Evolutionary conservation across 1,284 basidiomycete species (phyloP).

Genomic region (Cryptococcus hybrid): DNA sequence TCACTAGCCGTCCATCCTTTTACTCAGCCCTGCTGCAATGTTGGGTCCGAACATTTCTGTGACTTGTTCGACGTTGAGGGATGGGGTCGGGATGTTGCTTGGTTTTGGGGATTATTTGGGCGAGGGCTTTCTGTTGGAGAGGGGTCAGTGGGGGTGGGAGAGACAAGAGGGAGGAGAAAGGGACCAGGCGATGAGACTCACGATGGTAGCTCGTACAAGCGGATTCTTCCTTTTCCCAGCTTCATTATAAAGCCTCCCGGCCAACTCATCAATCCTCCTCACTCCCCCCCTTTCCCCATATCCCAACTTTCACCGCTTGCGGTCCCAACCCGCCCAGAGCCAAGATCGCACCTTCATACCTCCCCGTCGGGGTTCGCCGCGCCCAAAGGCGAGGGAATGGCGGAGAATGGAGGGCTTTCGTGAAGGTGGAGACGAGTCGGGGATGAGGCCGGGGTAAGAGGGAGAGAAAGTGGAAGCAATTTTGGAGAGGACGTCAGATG

Average conservation of each 20-base stretch:
- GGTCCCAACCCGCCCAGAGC: constrained; percentile 79
- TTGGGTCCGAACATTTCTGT: constrained; percentile 28
- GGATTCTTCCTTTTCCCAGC: constrained; percentile 28
- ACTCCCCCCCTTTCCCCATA: constrained; percentile 47
- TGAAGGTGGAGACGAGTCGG: constrained; percentile 85
- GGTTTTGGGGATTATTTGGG: constrained; percentile 10
- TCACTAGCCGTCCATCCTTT: constrained; percentile 36
- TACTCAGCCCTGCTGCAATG: constrained; percentile 28
- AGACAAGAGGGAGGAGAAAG: background rate
- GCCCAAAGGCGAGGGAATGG: constrained; percentile 41
- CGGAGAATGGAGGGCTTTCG: constrained; percentile 64
- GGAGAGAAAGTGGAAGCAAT: constrained; percentile 55
- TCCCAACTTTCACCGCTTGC: constrained; percentile 72
- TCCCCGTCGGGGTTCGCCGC: constrained; percentile 31
- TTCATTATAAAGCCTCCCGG: constrained; percentile 31
- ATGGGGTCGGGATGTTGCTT: constrained; percentile 12
- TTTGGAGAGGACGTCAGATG: constrained; percentile 77
- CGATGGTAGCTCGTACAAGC: constrained; percentile 30
- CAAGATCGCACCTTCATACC: constrained; percentile 71
- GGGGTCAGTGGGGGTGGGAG: background rate
- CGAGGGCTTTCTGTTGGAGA: constrained; percentile 7
- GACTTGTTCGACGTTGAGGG: constrained; percentile 16
- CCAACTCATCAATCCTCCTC: constrained; percentile 28
- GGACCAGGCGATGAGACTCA: background rate
- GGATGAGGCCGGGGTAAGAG: constrained; percentile 55